A percentile compares a stretch with the other conserved stretches of the same genome.
These are phyloP conservation scores for Dictyostelium citrinum DNA, from an alignment of 78 protist genomes.

Conservation along the genomic window DNA sequence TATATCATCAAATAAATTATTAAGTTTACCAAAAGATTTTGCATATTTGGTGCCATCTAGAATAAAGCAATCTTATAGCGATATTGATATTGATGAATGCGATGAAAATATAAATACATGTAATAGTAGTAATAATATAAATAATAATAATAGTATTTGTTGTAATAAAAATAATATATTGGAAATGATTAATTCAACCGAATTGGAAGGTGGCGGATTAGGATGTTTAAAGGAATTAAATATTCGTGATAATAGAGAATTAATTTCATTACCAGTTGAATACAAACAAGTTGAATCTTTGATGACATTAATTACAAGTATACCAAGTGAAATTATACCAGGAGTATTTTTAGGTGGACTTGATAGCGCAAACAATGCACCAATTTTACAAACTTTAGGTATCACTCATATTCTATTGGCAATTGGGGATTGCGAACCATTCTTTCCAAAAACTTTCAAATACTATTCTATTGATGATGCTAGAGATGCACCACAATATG, in stretches of 20 bases:
- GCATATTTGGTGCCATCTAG: slow-evolving; percentile 26
- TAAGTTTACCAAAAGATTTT: slow-evolving; percentile 29
- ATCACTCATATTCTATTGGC: slow-evolving; percentile 71
- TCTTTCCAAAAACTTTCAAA: slow-evolving; percentile 55
- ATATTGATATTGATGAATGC: not conserved
- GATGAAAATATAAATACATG: not conserved
- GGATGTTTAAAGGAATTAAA: slow-evolving; percentile 53
- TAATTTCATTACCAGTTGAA: slow-evolving; percentile 37
- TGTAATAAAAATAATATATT: not conserved
- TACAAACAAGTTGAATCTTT: slow-evolving; percentile 12
- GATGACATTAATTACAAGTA: slow-evolving; percentile 26
- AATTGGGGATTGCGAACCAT: slow-evolving; percentile 58
- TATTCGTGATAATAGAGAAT: slow-evolving; percentile 42
- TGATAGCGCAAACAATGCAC: slow-evolving; percentile 68
- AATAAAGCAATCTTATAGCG: not conserved
- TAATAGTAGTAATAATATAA: not conserved
- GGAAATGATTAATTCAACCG: not conserved
- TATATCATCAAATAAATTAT: slow-evolving; percentile 35
- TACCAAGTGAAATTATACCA: slow-evolving; percentile 72
- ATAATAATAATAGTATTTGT: not conserved
- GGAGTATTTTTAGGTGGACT: slow-evolving; percentile 67
- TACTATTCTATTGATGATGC: slow-evolving; percentile 80
- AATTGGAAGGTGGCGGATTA: slow-evolving; percentile 32
- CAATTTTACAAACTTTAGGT: slow-evolving; percentile 42
- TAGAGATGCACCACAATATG: slow-evolving; percentile 61